Evolutionary conservation across 1,284 basidiomycete species (phyloP), one percentile per base, ranked within the genome.

Genomic region (Pseudozyma thailandica): DNA sequence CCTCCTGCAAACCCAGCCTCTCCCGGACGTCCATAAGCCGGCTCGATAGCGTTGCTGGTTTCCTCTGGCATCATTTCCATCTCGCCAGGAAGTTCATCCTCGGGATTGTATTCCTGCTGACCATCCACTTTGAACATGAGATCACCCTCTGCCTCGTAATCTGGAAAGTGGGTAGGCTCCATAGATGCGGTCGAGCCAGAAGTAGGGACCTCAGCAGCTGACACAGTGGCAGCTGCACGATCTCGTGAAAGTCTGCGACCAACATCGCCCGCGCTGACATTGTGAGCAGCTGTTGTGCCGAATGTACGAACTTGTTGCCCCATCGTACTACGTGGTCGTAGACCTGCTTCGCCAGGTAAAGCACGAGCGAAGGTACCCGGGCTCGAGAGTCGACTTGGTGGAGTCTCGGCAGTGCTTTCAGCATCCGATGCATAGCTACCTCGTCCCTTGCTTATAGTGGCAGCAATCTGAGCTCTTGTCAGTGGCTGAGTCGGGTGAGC

Each of bases 51-150:
- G 12, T 26, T 13, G 26, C 5, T 21, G 10, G 8, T 30, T 18
- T 62, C 65, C 27, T 69, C 59, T 0, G 52, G 28, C 37, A 53
- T 45, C 72, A 74, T 62, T 51, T 74, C 72, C 66, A 74, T 71
- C 54, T 61, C 53, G 18, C 72, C 72, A 12, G 72, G 53, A 33
- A 70, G 50, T 27, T 71, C 72, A 47, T 74, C 72, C 38, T 74
- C 68, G 4, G 58, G 61, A 18, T 61, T 50, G 47, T 74, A 74
- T 5, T 53, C 61, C 9, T 33, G 50, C 30, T 60, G 61, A 8
- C 48, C 57, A 26, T 64, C 68, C 27, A 56, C 63, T 20, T 51
- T 64, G 50, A 71, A 71, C 20, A 71, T 64, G 12, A 71, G 61
- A 30, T 71, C 68, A 16, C 68, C 61, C 39, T 71, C 68, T 2